Evolutionary conservation across 2,329 filamentous ascomycete species (phyloP), one percentile per base, ranked within the genome.

Genomic region (Fusarium neocosmosporiellum): DNA sequence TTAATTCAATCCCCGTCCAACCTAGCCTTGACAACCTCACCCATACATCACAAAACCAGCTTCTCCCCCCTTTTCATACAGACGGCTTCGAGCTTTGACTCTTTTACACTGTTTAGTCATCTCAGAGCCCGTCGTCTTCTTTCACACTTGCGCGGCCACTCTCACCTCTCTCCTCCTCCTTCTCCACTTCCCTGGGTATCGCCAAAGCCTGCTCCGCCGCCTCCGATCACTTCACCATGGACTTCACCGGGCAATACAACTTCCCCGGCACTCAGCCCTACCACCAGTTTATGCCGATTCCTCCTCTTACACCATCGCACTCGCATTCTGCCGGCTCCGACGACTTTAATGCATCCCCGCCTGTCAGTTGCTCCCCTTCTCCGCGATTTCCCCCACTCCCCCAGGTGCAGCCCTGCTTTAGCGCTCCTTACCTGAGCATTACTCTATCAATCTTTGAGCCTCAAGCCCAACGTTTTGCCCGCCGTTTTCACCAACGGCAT

Each of bases 301-400:
- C 85, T 65, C 87, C 87, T 55, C 78, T 88, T 78, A 89, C 88
- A 70, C 88, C 88, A 33, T 88, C 87, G 65, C 85, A 88, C 79
- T 87, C 87, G 65, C 87, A 87, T 75, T 88, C 88, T 63, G 85
- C 85, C 50, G 81, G 82, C 31, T 88, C 88, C 39, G 87, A 89
- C 65, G 88, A 89, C 63, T 89, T 87, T 77, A 86, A 82, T 66
- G 86, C 86, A 61, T 89, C 88, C 74, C 86, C 88, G 75, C 85
- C 87, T 79, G 88, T 90, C 82, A 82, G 86, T 86, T 70, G 62
- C 71, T 75, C 68, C 70, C 70, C 67, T 68, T 69, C 78, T 77
- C 66, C 75, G 68, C 68, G 66, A 67, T 75, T 68, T 77, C 74
- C 71, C 72, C 72, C 77, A 74, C 71, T 71, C 70, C 66, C 68